These are phyloP conservation scores for Pisolithus tinctorius DNA, from an alignment of 768 basidiomycete genomes.

Conservation along the genomic window DNA sequence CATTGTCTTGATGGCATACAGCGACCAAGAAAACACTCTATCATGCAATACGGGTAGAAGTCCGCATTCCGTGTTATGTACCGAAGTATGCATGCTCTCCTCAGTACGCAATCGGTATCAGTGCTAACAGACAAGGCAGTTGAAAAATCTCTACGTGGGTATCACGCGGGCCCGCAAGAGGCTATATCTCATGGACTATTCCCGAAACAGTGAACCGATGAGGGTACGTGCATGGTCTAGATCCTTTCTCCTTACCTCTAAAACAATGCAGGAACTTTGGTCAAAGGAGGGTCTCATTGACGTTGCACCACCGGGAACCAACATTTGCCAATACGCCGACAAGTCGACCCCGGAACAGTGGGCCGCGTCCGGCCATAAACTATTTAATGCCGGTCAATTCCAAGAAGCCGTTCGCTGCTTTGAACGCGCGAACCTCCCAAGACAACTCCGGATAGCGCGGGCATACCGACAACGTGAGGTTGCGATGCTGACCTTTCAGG, in stretches of 20 bases:
- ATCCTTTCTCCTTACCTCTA: slow-evolving; percentile 20
- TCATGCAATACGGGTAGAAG: slow-evolving; percentile 36
- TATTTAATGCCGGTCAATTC: slow-evolving; percentile 37
- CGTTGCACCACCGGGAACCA: slow-evolving; percentile 39
- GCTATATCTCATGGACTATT: slow-evolving; percentile 62
- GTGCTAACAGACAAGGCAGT: slow-evolving; percentile 27
- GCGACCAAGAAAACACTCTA: slow-evolving; percentile 19
- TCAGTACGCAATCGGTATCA: not conserved
- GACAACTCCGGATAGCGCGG: slow-evolving; percentile 40
- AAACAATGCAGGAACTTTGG: slow-evolving; percentile 44
- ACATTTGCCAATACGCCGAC: slow-evolving; percentile 47
- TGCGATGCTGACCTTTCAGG: slow-evolving; percentile 31
- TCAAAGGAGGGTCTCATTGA: slow-evolving; percentile 37
- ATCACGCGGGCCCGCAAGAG: slow-evolving; percentile 67
- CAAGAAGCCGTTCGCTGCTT: slow-evolving; percentile 50
- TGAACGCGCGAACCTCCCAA: slow-evolving; percentile 36
- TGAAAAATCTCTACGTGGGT: slow-evolving; percentile 66
- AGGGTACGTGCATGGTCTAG: slow-evolving; percentile 29
- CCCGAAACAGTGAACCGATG: slow-evolving; percentile 50
- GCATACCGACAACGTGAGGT: slow-evolving; percentile 49
- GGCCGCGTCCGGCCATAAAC: slow-evolving; percentile 30
- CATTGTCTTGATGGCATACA: slow-evolving; percentile 40
- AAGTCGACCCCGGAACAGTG: slow-evolving; percentile 45
- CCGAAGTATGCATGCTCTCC: slow-evolving; percentile 36
- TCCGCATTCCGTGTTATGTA: slow-evolving; percentile 51